phyloP scores from a whole-genome alignment of 306 rosid genomes.

The Gynostemma pentaphyllum region DNA sequence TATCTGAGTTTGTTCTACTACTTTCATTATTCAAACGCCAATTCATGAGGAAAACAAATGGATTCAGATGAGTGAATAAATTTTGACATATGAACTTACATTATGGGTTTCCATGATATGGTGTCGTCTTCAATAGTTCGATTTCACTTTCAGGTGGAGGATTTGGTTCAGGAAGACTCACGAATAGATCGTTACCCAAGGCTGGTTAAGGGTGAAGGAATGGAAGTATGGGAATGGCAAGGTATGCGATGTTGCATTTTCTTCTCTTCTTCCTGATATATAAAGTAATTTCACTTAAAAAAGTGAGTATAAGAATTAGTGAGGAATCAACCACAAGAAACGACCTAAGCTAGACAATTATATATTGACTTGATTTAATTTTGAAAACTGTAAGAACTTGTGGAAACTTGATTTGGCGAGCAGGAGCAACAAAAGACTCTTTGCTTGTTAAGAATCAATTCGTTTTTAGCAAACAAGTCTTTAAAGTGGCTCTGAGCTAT shows the following conservation, averaged over 20 bases:
- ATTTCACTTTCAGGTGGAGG: slow-evolving; percentile 58
- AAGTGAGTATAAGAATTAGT: neutral
- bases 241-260: slow-evolving; percentile 14
- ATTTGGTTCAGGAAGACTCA: slow-evolving; percentile 84
- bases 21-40: neutral
- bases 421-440: too few species aligned
- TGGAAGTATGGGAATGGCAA: slow-evolving; percentile 95
- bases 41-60: neutral
- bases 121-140: neutral
- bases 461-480: too few species aligned
- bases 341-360: too few species aligned
- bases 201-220: slow-evolving; percentile 86
- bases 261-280: neutral
- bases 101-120: neutral
- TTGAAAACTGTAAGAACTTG: neutral
- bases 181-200: slow-evolving; percentile 76
- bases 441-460: too few species aligned
- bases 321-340: neutral
- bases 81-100: neutral
- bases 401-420: too few species aligned
- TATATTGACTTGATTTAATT: neutral
- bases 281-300: neutral
- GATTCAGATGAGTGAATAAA: neutral
- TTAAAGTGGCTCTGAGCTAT: too few species aligned
- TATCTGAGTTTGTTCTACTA: neutral